phyloP scores from a whole-genome alignment of 176 grass and related monocot species.

The Melocanna baccifera region DNA sequence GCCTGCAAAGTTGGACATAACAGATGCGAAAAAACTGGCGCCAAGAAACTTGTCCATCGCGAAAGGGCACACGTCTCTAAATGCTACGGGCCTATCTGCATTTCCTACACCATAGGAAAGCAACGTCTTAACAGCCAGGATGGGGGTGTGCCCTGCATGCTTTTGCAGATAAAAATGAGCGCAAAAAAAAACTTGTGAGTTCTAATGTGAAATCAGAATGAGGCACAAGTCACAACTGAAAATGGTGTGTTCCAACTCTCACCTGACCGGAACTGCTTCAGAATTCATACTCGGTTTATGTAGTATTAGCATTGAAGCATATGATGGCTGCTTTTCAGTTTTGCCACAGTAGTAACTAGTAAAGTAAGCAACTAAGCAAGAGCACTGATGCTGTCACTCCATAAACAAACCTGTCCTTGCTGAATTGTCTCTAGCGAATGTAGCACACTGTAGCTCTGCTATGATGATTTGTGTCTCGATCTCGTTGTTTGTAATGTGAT shows the following conservation, averaged over 20 bases:
- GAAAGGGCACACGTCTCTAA: conserved; percentile 24
- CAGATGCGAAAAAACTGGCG: conserved; percentile 60
- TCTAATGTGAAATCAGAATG: background rate
- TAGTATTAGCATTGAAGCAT: background rate
- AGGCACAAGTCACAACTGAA: background rate
- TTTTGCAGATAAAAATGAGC: background rate
- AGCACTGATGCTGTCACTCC: background rate
- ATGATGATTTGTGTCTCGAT: conserved; percentile 3
- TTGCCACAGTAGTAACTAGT: background rate
- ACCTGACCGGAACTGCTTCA: background rate
- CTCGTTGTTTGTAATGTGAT: conserved; percentile 21
- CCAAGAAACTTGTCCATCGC: conserved; percentile 38
- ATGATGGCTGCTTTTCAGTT: background rate
- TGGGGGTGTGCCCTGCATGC: background rate
- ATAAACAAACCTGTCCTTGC: conserved; percentile 12
- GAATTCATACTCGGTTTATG: background rate
- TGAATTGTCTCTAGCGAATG: background rate
- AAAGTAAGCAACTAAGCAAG: background rate
- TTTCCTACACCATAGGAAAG: conserved; percentile 26
- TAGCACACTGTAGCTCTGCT: conserved; percentile 9
- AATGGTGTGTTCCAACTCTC: background rate
- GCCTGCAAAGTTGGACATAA: conserved; percentile 46
- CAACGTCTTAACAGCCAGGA: conserved; percentile 40
- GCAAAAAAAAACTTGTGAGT: background rate
- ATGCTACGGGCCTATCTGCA: conserved; percentile 12